A percentile compares a stretch with the other conserved stretches of the same genome.
Evolutionary conservation across 2,329 filamentous ascomycete species (phyloP).

Genomic region (Phialocephala subalpina): DNA sequence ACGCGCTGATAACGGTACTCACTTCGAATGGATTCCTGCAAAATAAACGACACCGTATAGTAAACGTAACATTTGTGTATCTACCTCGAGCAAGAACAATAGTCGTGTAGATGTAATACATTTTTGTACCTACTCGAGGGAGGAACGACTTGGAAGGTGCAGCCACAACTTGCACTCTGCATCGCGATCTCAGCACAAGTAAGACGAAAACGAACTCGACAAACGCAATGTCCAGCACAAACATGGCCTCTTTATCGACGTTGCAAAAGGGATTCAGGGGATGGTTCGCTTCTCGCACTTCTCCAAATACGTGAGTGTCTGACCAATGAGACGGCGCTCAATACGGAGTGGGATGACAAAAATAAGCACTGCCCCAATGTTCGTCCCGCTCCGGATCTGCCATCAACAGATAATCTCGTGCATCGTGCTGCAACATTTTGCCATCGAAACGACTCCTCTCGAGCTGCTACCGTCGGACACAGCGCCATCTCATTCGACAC

Average conservation of each 20-base stretch:
- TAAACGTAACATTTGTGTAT: too few relatives aligned
- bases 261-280: conserved; percentile 2
- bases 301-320: neutral
- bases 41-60: too few relatives aligned
- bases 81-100: neutral
- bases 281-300: neutral
- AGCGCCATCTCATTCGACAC: conserved; percentile 6
- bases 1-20: too few relatives aligned
- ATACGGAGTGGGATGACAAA: neutral
- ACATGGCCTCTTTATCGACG: neutral
- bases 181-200: neutral
- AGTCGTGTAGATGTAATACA: neutral
- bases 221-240: neutral
- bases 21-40: too few relatives aligned
- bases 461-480: neutral
- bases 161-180: neutral
- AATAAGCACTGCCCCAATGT: neutral
- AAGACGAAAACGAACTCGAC: conserved; percentile 2
- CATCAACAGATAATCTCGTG: conserved; percentile 8
- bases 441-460: neutral
- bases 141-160: neutral
- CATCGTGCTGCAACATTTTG: neutral
- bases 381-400: neutral
- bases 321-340: neutral
- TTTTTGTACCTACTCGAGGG: neutral